Conservation (phyloP, 2,329 filamentous ascomycete species). For the Cladosporium sp. region DNA sequence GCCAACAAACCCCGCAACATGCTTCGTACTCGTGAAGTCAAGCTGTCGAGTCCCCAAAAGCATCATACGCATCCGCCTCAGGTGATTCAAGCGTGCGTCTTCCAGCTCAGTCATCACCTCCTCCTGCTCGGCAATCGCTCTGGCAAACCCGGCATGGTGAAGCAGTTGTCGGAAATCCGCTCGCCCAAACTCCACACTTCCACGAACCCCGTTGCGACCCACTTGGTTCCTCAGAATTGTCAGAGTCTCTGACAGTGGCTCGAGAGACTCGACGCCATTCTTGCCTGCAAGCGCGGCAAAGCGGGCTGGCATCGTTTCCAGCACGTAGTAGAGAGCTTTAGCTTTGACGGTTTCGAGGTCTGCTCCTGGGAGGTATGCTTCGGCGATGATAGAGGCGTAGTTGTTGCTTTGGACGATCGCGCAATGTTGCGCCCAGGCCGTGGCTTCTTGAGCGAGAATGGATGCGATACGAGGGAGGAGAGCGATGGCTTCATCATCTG, state of each 20-base stretch:
- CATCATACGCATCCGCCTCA: neutral
- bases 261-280: neutral
- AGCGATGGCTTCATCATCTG: neutral
- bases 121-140: neutral
- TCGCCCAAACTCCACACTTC: neutral
- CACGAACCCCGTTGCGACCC: neutral
- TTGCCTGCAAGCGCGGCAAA: neutral
- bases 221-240: neutral
- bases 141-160: neutral
- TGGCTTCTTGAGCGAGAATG: neutral
- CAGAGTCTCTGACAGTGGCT: neutral
- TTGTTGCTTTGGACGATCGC: neutral
- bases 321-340: neutral
- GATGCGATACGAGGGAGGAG: neutral
- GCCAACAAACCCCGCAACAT: neutral
- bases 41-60: neutral
- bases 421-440: neutral
- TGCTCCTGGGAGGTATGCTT: neutral
- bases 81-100: neutral
- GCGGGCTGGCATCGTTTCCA: neutral
- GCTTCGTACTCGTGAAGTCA: neutral
- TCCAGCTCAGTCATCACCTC: neutral
- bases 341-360: neutral
- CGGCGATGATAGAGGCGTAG: neutral
- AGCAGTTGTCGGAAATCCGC: neutral